Conservation (phyloP, 352 stramenopile genomes). For the Phytopythium sindhum region DNA sequence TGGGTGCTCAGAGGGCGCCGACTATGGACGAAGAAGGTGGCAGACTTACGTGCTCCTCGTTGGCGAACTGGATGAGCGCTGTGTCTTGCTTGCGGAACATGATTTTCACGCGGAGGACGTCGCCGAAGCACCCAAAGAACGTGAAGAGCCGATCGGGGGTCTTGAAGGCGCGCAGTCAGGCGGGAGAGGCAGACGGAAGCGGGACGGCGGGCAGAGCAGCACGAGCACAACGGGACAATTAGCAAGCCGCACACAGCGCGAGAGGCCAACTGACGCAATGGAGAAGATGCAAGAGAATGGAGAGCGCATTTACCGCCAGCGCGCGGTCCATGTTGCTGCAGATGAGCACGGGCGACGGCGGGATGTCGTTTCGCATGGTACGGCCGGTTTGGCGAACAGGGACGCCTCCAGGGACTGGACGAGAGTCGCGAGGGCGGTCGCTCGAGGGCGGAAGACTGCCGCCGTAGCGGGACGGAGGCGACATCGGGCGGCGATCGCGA, state of each 20-base stretch:
- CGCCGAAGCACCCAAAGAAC: conserved; percentile 82
- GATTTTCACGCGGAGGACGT: conserved; percentile 82
- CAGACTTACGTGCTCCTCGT: conserved; percentile 65
- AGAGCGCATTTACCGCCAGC: conserved; percentile 43
- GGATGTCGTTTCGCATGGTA: conserved; percentile 49
- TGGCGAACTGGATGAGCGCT: conserved; percentile 73
- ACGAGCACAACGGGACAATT: not conserved
- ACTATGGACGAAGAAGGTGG: not conserved
- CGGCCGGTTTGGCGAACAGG: conserved; percentile 30
- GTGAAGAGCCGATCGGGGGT: conserved; percentile 68
- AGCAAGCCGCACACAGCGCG: not conserved
- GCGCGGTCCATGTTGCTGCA: conserved; percentile 78
- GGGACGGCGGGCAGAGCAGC: not conserved
- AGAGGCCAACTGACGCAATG: not conserved
- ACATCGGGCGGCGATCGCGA: conserved; percentile 1
- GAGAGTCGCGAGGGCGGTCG: conserved; percentile 26
- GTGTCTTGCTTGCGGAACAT: conserved; percentile 87
- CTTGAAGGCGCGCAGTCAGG: conserved; percentile 14
- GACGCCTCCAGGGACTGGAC: conserved; percentile 2
- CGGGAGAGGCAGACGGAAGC: not conserved
- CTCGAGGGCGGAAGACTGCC: conserved; percentile 16
- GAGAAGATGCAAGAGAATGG: not conserved
- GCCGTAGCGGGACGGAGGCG: conserved; percentile 12
- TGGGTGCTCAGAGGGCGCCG: not conserved
- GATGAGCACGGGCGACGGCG: conserved; percentile 68